Percentiles rank a stretch among this genome's conserved stretches.
These are phyloP conservation scores for Neostapfia colusana DNA, from an alignment of 176 grass and related monocot species.

Conservation along the genomic window DNA sequence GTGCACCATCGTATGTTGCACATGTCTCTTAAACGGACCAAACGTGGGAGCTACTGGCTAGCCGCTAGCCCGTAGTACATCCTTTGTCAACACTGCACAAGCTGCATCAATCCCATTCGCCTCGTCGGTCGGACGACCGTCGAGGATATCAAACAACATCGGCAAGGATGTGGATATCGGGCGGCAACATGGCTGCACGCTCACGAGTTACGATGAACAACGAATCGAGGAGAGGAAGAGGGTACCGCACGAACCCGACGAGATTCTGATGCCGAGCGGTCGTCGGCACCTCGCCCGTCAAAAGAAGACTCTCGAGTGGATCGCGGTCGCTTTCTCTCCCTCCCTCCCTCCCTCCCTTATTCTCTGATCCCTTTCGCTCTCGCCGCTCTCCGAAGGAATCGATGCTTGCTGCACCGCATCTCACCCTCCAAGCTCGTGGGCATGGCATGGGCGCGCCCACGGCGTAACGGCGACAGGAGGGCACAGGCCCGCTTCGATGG, in stretches of 20 bases:
- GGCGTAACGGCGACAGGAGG: neutral
- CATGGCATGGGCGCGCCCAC: conserved; percentile 11
- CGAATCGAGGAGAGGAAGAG: neutral
- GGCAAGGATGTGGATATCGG: neutral
- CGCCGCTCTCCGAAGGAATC: neutral
- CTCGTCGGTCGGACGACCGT: neutral
- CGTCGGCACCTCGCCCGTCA: neutral
- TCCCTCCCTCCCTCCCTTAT: neutral
- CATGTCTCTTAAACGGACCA: neutral
- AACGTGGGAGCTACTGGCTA: neutral
- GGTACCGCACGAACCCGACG: neutral
- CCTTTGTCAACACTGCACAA: neutral
- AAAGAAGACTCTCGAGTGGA: neutral
- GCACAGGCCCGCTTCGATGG: neutral
- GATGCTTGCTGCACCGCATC: neutral
- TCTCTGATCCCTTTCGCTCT: neutral
- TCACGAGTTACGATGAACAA: neutral
- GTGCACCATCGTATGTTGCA: neutral
- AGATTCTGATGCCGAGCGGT: neutral
- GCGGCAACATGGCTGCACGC: neutral
- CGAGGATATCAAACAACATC: neutral
- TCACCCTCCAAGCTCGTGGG: neutral
- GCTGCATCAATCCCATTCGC: neutral
- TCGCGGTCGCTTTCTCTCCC: neutral
- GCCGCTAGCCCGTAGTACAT: neutral